A percentile compares a stretch with the other conserved stretches of the same genome.
phyloP scores from a whole-genome alignment of 2,329 filamentous ascomycete species.

The Aspergillus intermedius region DNA sequence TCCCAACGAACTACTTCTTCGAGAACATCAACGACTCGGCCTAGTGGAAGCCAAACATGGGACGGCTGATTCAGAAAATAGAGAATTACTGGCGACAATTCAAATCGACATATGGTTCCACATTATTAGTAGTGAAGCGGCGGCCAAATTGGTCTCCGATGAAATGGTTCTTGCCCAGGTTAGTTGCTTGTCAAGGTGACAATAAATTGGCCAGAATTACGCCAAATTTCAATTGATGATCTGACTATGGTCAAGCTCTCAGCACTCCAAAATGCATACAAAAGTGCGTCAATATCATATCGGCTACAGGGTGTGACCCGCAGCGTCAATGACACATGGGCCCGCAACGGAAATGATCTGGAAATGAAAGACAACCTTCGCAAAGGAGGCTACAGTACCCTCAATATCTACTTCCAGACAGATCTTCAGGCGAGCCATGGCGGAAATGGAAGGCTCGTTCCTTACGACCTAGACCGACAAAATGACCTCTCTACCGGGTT shows the following conservation, averaged over 20 bases:
- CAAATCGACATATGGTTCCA: slow-evolving; percentile 40
- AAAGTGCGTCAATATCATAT: slow-evolving; percentile 43
- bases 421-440: slow-evolving; percentile 36
- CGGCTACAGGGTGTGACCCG: slow-evolving; percentile 44
- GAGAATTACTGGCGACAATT: slow-evolving; percentile 19
- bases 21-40: slow-evolving; percentile 20
- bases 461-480: slow-evolving; percentile 21
- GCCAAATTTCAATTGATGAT: not conserved
- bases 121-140: slow-evolving; percentile 30
- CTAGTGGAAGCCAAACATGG: slow-evolving; percentile 10
- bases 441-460: slow-evolving; percentile 14
- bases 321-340: slow-evolving; percentile 51
- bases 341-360: slow-evolving; percentile 42
- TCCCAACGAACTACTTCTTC: slow-evolving; percentile 20
- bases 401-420: slow-evolving; percentile 57
- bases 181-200: slow-evolving; percentile 3
- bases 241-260: slow-evolving; percentile 19
- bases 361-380: slow-evolving; percentile 50
- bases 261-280: slow-evolving; percentile 43
- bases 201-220: not conserved
- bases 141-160: slow-evolving; percentile 22
- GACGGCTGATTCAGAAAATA: slow-evolving; percentile 10
- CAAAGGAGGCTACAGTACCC: slow-evolving; percentile 46
- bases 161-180: slow-evolving; percentile 32
- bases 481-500: slow-evolving; percentile 9